Evolutionary conservation across 2,329 filamentous ascomycete species (phyloP), one percentile per base, ranked within the genome.

Genomic region (Magnaporthales sp.): DNA sequence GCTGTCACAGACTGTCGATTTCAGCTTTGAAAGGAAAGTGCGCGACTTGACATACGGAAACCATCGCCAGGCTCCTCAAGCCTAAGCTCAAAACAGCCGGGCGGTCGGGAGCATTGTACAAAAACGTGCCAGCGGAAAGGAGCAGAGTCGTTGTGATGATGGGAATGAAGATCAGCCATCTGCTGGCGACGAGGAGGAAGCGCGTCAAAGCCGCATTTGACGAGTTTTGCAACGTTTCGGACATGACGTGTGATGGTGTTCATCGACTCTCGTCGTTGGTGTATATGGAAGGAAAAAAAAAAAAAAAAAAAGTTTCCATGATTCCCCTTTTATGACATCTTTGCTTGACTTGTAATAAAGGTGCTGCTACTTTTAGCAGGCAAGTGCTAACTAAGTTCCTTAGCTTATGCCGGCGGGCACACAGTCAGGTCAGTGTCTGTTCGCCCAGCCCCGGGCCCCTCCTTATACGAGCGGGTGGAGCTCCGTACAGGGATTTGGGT

Each of bases 41-140:
- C 15, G 61, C n/a, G 30, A 22, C 3, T 11, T 22, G 32, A 24
- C 64, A 4, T 60, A 65, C 64, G 5, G 64, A 65, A 65, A 65
- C 51, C 51, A 65, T 65, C 2, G 64, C 51, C 24, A 65, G 51
- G 11, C 51, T 65, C 51, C 31, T 65, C 13, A 65, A 19, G n/a
- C 46, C 64, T 19, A 65, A 29, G 15, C 31, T 64, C 32, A n/a
- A 27, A 5, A 54, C 26, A 4, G 27, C 2, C 60, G 27, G 26
- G 7, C 24, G 11, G 9, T 38, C 22, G 4, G n/a, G 19, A 11
- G 26, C 38, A 11, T 29, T 29, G 27, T 24, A 54, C 10, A 61
- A 9, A 19, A 65, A 61, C 24, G 54, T 65, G 26, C 64, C 54
- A 3, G 64, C 64, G 19, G 64, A 65, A n/a, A 65, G 10, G 6